A percentile compares a stretch with the other conserved stretches of the same genome.
These are phyloP conservation scores for Diaporthe ilicicola DNA, from an alignment of 2,329 filamentous ascomycete species.

Conservation along the genomic window DNA sequence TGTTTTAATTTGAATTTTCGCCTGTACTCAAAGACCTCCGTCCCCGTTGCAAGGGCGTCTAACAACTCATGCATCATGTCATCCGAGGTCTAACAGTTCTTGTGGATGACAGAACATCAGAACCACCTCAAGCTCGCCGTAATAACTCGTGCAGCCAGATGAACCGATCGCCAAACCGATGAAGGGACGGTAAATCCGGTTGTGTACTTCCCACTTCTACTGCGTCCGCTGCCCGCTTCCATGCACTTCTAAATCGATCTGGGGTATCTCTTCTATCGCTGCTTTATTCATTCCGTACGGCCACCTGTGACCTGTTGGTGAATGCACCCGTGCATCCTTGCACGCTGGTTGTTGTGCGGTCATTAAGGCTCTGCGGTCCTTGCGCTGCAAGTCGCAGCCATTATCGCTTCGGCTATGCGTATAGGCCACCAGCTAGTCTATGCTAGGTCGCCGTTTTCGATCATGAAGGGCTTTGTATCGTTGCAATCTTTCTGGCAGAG, in stretches of 20 bases:
- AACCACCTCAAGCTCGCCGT: no score
- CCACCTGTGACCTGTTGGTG: background rate
- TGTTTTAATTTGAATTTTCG: background rate
- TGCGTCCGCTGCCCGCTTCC: background rate
- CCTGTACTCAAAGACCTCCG: background rate
- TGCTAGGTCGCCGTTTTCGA: background rate
- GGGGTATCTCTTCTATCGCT: slow-evolving; percentile 21
- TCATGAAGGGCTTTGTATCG: background rate
- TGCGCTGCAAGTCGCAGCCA: background rate
- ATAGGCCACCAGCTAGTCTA: fast-evolving
- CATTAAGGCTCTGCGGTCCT: background rate
- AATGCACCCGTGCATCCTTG: background rate
- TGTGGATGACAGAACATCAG: background rate
- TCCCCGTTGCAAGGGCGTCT: background rate
- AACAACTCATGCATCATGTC: background rate
- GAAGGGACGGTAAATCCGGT: background rate
- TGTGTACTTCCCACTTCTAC: background rate
- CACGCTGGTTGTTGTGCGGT: background rate
- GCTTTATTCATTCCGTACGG: background rate
- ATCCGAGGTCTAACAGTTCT: background rate
- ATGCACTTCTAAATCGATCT: background rate
- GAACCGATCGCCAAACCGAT: background rate
- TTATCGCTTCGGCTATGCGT: background rate
- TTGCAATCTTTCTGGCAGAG: no score
- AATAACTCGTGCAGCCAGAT: background rate